These are phyloP conservation scores for Rosa multiflora DNA, from an alignment of 306 rosid species.

Conservation along the genomic window DNA sequence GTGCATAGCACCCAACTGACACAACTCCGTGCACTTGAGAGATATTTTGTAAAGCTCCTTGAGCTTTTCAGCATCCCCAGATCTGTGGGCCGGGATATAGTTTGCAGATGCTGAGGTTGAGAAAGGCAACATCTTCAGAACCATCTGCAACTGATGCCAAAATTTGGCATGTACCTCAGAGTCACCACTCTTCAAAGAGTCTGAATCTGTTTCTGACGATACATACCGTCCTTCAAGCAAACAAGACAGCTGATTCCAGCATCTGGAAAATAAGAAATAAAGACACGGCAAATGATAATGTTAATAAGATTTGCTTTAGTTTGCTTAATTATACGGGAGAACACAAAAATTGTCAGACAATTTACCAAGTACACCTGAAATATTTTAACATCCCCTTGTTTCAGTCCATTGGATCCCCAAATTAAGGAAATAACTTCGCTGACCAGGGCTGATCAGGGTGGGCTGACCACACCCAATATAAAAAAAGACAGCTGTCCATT, in stretches of 20 bases:
- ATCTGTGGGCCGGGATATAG: conserved; percentile 33
- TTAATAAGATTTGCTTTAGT: neutral
- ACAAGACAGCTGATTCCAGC: conserved; percentile 73
- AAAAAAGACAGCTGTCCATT: too few relatives aligned
- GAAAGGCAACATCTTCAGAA: conserved; percentile 77
- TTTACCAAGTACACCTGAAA: too few relatives aligned
- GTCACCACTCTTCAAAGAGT: conserved; percentile 38
- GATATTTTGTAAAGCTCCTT: conserved; percentile 83
- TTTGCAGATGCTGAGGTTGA: conserved; percentile 35
- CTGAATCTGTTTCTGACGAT: conserved; percentile 42
- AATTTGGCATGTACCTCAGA: conserved; percentile 69
- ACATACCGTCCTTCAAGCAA: conserved; percentile 87
- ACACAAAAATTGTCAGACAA: neutral
- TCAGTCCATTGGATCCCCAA: too few relatives aligned
- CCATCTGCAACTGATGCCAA: conserved; percentile 78
- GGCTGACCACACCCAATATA: neutral
- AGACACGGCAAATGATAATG: neutral
- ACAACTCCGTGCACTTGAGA: conserved; percentile 53
- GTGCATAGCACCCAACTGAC: conserved; percentile 62
- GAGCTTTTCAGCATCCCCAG: conserved; percentile 66
- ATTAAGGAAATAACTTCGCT: too few relatives aligned
- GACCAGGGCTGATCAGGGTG: too few relatives aligned
- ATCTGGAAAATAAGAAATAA: conserved; percentile 45
- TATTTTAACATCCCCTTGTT: too few relatives aligned
- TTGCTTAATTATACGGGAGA: neutral